A percentile compares a stretch with the other conserved stretches of the same genome.
Conservation (phyloP, 2,329 filamentous ascomycete genomes). For the Fusarium clavum region DNA sequence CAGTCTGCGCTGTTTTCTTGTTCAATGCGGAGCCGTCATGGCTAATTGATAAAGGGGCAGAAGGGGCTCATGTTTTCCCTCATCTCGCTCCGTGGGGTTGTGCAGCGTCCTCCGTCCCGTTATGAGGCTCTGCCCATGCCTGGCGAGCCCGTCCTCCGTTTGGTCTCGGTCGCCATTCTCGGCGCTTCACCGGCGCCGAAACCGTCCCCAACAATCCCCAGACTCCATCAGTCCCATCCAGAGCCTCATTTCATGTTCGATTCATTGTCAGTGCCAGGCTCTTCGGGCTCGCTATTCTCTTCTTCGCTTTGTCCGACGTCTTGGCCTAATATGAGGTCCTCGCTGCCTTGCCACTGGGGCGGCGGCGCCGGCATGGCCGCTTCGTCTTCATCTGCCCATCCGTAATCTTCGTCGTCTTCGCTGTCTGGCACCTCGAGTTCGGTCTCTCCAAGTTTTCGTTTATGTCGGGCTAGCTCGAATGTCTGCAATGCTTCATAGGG, state of each 20-base stretch:
- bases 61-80: conserved; percentile 20
- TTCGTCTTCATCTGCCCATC: conserved; percentile 76
- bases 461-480: conserved; percentile 57
- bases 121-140: conserved; percentile 36
- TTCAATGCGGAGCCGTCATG: conserved; percentile 33
- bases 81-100: conserved; percentile 36
- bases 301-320: conserved; percentile 57
- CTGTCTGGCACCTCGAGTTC: conserved; percentile 71
- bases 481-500: conserved; percentile 56
- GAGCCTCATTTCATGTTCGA: conserved; percentile 38
- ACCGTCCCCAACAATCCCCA: conserved; percentile 33
- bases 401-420: conserved; percentile 77
- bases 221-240: conserved; percentile 32
- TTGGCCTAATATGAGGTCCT: conserved; percentile 68
- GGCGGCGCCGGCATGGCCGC: conserved; percentile 68
- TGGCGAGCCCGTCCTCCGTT: conserved; percentile 26
- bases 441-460: conserved; percentile 72
- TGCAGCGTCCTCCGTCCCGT: conserved; percentile 6
- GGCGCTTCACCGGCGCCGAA: conserved; percentile 50
- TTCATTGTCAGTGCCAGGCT: conserved; percentile 40
- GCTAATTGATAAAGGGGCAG: conserved; percentile 43
- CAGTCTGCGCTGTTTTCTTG: conserved; percentile 40
- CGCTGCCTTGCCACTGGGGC: conserved; percentile 76
- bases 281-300: conserved; percentile 41
- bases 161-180: conserved; percentile 43